Evolutionary conservation across 2,329 filamentous ascomycete genomes (phyloP).

Genomic region (Teratosphaeria pseudoeucalypti): DNA sequence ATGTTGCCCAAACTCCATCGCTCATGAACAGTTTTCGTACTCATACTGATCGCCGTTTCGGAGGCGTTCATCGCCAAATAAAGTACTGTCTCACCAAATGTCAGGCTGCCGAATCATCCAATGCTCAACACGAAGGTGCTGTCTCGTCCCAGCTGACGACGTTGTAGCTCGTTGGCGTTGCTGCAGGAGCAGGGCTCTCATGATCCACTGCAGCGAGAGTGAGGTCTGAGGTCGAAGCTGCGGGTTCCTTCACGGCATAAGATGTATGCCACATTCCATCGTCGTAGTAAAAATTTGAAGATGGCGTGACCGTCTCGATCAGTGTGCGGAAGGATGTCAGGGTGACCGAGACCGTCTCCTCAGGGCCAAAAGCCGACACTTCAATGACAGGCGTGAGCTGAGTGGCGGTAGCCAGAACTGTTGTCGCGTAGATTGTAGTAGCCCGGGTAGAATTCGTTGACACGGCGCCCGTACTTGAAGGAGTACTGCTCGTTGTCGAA

Average conservation of each 20-base stretch:
- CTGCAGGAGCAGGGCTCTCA: neutral
- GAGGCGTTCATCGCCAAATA: neutral
- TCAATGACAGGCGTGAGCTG: neutral
- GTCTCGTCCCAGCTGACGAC: slow-evolving; percentile 5
- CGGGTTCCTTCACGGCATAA: slow-evolving; percentile 18
- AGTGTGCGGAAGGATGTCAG: slow-evolving; percentile 1
- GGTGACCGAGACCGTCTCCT: neutral
- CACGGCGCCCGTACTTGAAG: neutral
- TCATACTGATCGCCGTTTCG: neutral
- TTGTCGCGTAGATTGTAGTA: neutral
- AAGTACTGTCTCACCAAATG: neutral
- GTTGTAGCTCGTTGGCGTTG: neutral
- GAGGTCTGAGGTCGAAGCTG: neutral
- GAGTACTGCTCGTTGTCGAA: neutral
- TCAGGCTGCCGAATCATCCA: neutral
- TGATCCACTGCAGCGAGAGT: neutral
- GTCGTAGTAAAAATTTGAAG: slow-evolving; percentile 30
- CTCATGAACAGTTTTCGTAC: neutral
- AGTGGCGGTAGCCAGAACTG: neutral
- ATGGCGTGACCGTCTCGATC: slow-evolving; percentile 8
- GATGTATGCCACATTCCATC: slow-evolving; percentile 36
- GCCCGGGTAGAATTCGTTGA: neutral
- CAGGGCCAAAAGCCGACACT: neutral
- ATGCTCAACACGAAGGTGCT: neutral
- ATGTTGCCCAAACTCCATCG: neutral